These are phyloP conservation scores for Cladophialophora carrionii DNA, from an alignment of 2,329 filamentous ascomycete genomes.

Conservation along the genomic window DNA sequence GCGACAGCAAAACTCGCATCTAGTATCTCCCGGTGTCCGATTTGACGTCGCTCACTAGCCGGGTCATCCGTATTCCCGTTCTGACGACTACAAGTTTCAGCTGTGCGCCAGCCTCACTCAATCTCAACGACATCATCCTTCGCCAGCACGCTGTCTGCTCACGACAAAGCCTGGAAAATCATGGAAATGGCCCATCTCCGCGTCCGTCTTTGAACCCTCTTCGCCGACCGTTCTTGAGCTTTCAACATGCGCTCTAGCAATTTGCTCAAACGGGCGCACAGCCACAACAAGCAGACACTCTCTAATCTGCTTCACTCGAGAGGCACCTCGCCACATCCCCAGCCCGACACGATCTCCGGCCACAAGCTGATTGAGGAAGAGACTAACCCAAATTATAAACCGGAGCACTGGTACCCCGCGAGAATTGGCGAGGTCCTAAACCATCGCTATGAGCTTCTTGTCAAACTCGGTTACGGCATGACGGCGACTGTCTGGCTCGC, in stretches of 20 bases:
- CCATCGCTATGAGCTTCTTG: slow-evolving; percentile 45
- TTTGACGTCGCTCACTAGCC: slow-evolving; percentile 18
- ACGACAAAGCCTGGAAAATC: slow-evolving; percentile 8
- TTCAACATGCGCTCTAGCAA: slow-evolving; percentile 27
- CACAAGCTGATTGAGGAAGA: slow-evolving; percentile 48
- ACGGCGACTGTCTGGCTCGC: slow-evolving; percentile 53
- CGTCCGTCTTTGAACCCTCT: slow-evolving; percentile 11
- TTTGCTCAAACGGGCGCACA: slow-evolving; percentile 33
- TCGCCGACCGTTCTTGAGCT: neutral
- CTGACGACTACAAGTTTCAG: slow-evolving; percentile 24
- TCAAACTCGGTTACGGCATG: slow-evolving; percentile 50
- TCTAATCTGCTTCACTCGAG: slow-evolving; percentile 30
- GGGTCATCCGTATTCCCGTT: slow-evolving; percentile 12
- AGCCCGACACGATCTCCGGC: slow-evolving; percentile 34
- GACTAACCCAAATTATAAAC: slow-evolving; percentile 43
- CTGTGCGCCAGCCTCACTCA: slow-evolving; percentile 30
- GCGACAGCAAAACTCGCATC: slow-evolving; percentile 4
- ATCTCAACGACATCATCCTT: slow-evolving; percentile 26
- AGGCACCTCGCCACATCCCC: slow-evolving; percentile 33
- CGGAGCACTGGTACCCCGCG: slow-evolving; percentile 47
- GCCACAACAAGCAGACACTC: slow-evolving; percentile 31
- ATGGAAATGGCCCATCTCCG: slow-evolving; percentile 10
- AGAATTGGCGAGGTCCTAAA: slow-evolving; percentile 46
- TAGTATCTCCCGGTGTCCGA: slow-evolving; percentile 10
- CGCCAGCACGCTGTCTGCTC: neutral